Conservation (phyloP, 2,329 filamentous ascomycete species). For the Knufia petricola region DNA sequence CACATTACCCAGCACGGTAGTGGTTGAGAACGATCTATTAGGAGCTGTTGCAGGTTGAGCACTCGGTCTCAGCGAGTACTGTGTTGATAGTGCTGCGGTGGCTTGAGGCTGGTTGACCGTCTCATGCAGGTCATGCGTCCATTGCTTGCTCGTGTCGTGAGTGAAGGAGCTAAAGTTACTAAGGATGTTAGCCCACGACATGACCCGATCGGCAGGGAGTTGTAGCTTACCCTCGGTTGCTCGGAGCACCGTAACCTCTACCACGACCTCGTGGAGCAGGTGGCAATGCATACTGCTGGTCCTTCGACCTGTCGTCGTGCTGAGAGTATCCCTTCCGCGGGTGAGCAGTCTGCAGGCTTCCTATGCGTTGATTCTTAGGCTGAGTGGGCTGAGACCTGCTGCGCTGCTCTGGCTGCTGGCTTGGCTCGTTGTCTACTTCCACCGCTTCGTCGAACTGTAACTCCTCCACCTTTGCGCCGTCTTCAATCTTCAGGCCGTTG, state of each 20-base stretch:
- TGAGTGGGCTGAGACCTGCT: slow-evolving; percentile 5
- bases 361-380: slow-evolving; percentile 59
- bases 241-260: slow-evolving; percentile 37
- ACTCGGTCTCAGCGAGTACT: not conserved
- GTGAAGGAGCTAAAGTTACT: not conserved
- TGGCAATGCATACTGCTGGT: not conserved
- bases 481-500: slow-evolving; percentile 45
- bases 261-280: slow-evolving; percentile 44
- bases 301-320: slow-evolving; percentile 64
- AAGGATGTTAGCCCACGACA: not conserved
- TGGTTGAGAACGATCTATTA: slow-evolving; percentile 71
- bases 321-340: slow-evolving; percentile 94
- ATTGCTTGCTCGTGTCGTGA: slow-evolving; percentile 31
- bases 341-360: slow-evolving; percentile 86
- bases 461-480: slow-evolving; percentile 33
- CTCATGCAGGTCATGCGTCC: slow-evolving; percentile 94
- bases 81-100: slow-evolving; percentile 3
- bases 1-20: slow-evolving; percentile 72
- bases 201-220: slow-evolving; percentile 38
- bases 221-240: slow-evolving; percentile 1
- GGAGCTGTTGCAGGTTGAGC: slow-evolving; percentile 33
- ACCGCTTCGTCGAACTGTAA: slow-evolving; percentile 43
- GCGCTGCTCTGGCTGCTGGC: not conserved
- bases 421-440: not conserved
- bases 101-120: slow-evolving; percentile 38